Percentiles rank a stretch among this genome's conserved stretches.
These are phyloP conservation scores for Gaultheria prostrata DNA, from an alignment of 148 eudicot species.

Conservation along the genomic window DNA sequence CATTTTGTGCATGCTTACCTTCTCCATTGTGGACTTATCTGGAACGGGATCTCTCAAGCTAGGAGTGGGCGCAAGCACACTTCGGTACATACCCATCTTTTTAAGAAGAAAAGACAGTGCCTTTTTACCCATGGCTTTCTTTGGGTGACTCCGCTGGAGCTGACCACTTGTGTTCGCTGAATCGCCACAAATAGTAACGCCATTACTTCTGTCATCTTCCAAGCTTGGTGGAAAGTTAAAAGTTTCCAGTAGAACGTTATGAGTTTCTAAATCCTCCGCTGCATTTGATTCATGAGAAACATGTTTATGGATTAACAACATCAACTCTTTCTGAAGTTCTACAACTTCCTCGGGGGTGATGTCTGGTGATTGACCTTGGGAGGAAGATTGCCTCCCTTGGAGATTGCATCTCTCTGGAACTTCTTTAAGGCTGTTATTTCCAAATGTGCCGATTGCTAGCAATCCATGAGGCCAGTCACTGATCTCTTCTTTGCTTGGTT, in stretches of 20 bases:
- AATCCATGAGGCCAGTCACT: slow-evolving; percentile 80
- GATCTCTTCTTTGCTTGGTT: slow-evolving; percentile 50
- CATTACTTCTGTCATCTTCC: slow-evolving; percentile 14
- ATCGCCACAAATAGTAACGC: neutral
- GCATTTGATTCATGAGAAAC: slow-evolving; percentile 6
- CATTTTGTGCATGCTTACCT: slow-evolving; percentile 38
- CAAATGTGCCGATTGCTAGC: slow-evolving; percentile 78
- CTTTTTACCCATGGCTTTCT: slow-evolving; percentile 44
- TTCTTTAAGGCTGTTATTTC: slow-evolving; percentile 32
- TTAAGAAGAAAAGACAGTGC: slow-evolving; percentile 66
- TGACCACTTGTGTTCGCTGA: slow-evolving; percentile 3
- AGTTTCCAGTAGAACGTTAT: slow-evolving; percentile 17
- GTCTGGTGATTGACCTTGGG: slow-evolving; percentile 22
- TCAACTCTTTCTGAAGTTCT: slow-evolving; percentile 44
- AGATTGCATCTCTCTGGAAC: slow-evolving; percentile 21
- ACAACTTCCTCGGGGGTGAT: slow-evolving; percentile 36
- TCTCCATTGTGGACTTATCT: slow-evolving; percentile 55
- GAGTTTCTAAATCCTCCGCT: slow-evolving; percentile 19
- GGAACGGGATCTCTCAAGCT: slow-evolving; percentile 50
- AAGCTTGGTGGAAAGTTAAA: neutral
- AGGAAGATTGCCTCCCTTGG: slow-evolving; percentile 13
- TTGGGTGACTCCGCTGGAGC: slow-evolving; percentile 17
- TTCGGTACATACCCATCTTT: slow-evolving; percentile 51
- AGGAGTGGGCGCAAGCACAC: slow-evolving; percentile 37
- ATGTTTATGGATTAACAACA: slow-evolving; percentile 23